A percentile compares a stretch with the other conserved stretches of the same genome.
These are phyloP conservation scores for Beta macrorhiza DNA, from an alignment of 179 eudicot genomes.

Conservation along the genomic window DNA sequence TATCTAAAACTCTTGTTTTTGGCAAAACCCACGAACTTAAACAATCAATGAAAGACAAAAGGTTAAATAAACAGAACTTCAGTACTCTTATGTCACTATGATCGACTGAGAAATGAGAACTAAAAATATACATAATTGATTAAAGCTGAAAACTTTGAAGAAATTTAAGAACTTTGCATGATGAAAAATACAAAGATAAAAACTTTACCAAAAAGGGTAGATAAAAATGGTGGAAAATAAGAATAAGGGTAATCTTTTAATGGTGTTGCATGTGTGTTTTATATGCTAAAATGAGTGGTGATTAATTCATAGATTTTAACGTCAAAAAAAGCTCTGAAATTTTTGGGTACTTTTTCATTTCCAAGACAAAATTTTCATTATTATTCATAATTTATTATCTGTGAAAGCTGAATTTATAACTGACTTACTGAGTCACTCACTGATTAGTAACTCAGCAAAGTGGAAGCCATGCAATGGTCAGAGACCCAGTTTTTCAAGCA, in stretches of 20 bases:
- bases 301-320: conserved; percentile 16
- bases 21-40: conserved; percentile 11
- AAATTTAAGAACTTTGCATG: neutral
- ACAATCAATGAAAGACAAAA: neutral
- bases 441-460: neutral
- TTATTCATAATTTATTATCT: neutral
- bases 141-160: neutral
- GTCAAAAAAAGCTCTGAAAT: conserved; percentile 20
- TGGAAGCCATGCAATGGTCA: neutral
- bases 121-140: too few relatives aligned
- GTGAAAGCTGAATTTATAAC: conserved; percentile 5
- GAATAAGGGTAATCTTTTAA: neutral
- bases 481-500: neutral
- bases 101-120: too few relatives aligned
- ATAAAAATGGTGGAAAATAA: neutral
- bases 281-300: neutral
- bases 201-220: conserved; percentile 13
- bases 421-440: neutral
- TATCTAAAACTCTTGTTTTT: conserved; percentile 22
- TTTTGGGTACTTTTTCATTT: conserved; percentile 11
- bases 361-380: conserved; percentile 5
- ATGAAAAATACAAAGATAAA: neutral
- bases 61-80: neutral
- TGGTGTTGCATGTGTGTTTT: neutral
- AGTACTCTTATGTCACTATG: neutral